Conservation (phyloP, 2,329 filamentous ascomycete genomes). For the Clonostachys rhizophaga region DNA sequence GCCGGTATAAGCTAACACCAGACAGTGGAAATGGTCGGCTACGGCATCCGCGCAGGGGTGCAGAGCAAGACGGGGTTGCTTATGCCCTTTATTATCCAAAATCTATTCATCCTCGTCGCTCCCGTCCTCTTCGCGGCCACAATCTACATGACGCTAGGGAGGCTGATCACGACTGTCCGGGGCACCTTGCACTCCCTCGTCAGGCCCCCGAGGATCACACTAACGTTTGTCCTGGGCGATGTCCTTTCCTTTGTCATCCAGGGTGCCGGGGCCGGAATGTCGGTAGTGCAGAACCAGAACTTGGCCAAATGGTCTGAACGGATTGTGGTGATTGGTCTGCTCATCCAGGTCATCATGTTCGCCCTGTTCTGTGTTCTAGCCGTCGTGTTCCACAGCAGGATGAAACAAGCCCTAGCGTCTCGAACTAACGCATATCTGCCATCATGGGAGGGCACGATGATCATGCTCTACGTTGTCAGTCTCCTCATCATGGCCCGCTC, state of each 20-base stretch:
- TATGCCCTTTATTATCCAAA: conserved; percentile 20
- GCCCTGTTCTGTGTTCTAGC: conserved; percentile 46
- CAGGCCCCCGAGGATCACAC: conserved; percentile 32
- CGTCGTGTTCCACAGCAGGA: conserved; percentile 37
- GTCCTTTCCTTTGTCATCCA: conserved; percentile 43
- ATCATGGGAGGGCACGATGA: conserved; percentile 25
- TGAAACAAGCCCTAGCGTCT: conserved; percentile 11
- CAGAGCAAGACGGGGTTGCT: conserved; percentile 12
- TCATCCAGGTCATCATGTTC: conserved; percentile 54
- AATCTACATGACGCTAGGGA: conserved; percentile 38
- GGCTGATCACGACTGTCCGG: conserved; percentile 25
- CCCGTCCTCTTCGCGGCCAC: conserved; percentile 31
- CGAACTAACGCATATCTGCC: conserved; percentile 7
- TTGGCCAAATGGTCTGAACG: conserved; percentile 30
- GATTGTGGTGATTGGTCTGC: conserved; percentile 50
- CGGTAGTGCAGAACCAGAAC: conserved; percentile 10
- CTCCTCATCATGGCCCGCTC: conserved; percentile 35
- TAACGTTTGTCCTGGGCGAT: conserved; percentile 45
- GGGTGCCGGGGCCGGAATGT: conserved; percentile 28
- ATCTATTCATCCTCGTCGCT: conserved; percentile 21
- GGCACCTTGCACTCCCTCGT: conserved; percentile 16
- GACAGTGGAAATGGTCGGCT: conserved; percentile 28
- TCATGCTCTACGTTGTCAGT: conserved; percentile 28
- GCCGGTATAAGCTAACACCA: neutral
- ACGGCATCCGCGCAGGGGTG: conserved; percentile 15